These are phyloP conservation scores for Cladophialophora immunda DNA, from an alignment of 2,329 filamentous ascomycete species.

Conservation along the genomic window DNA sequence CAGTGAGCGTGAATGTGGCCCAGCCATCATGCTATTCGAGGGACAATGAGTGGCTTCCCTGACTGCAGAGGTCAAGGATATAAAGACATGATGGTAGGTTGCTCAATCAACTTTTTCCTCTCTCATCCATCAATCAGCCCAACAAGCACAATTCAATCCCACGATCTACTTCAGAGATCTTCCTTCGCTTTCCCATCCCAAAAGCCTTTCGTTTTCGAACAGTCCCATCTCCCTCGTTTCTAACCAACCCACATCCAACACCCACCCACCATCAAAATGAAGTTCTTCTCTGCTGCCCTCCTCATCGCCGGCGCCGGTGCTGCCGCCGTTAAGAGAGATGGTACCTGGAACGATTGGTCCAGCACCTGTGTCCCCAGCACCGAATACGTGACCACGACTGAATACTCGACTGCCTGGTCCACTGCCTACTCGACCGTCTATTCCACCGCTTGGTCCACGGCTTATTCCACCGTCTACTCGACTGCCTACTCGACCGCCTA, in stretches of 20 bases:
- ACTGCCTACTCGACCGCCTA: slow-evolving; percentile 10
- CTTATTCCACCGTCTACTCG: slow-evolving; percentile 5
- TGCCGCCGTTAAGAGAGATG: slow-evolving; percentile 16
- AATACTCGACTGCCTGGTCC: slow-evolving; percentile 16
- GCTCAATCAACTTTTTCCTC: not conserved
- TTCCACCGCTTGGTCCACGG: slow-evolving; percentile 7
- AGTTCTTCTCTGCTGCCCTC: slow-evolving; percentile 22
- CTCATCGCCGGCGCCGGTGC: slow-evolving; percentile 11
- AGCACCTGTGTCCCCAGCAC: not conserved
- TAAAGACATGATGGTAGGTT: slow-evolving; percentile 16
- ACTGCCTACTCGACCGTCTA: slow-evolving; percentile 18
- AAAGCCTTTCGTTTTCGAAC: slow-evolving; percentile 14
- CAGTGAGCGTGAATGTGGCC: not conserved
- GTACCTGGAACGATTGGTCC: slow-evolving; percentile 18
- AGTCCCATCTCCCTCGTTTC: slow-evolving; percentile 6
- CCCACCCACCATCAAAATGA: slow-evolving; percentile 13
- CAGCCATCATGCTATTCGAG: not conserved
- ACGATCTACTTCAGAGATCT: slow-evolving; percentile 6
- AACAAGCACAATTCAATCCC: not conserved
- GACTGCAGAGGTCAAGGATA: not conserved
- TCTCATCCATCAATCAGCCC: slow-evolving; percentile 17
- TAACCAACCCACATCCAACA: not conserved
- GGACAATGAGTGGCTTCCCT: not conserved
- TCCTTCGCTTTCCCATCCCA: slow-evolving; percentile 16
- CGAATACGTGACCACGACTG: slow-evolving; percentile 6